These are phyloP conservation scores for Aspergillus brasiliensis DNA, from an alignment of 2,329 filamentous ascomycete genomes.

Conservation along the genomic window DNA sequence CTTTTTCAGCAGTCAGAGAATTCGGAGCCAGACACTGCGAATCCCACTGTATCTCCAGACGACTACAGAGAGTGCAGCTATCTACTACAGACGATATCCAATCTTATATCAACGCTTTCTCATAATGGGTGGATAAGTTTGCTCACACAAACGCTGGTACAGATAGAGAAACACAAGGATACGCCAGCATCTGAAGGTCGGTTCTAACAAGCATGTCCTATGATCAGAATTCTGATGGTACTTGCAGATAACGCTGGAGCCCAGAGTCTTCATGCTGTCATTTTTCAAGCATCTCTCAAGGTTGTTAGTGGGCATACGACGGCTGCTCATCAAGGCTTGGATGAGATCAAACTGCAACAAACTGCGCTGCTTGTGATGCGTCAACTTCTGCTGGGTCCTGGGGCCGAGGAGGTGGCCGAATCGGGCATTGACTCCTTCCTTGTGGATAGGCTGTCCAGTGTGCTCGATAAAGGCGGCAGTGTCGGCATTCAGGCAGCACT, in stretches of 20 bases:
- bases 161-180: slow-evolving; percentile 50
- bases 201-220: neutral
- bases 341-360: slow-evolving; percentile 69
- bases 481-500: slow-evolving; percentile 74
- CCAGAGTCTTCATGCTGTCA: slow-evolving; percentile 36
- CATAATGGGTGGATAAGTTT: slow-evolving; percentile 71
- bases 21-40: slow-evolving; percentile 36
- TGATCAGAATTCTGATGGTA: neutral
- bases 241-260: slow-evolving; percentile 27
- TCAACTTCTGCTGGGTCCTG: slow-evolving; percentile 43
- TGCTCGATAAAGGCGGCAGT: slow-evolving; percentile 61
- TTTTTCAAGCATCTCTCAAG: slow-evolving; percentile 35
- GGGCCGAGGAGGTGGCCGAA: slow-evolving; percentile 41
- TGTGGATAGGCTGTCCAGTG: slow-evolving; percentile 66
- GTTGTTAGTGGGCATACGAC: slow-evolving; percentile 29
- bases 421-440: slow-evolving; percentile 68
- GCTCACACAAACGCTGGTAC: slow-evolving; percentile 61
- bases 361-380: slow-evolving; percentile 68
- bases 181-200: slow-evolving; percentile 54
- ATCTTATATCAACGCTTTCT: slow-evolving; percentile 69
- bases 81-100: slow-evolving; percentile 72
- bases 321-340: slow-evolving; percentile 39
- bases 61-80: slow-evolving; percentile 78
- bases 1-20: slow-evolving; percentile 31
- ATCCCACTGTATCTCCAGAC: slow-evolving; percentile 53